Percentiles rank a stretch among this genome's conserved stretches.
Evolutionary conservation across 176 grass and related monocot species (phyloP).

Genomic region (Bothriochloa decipiens): DNA sequence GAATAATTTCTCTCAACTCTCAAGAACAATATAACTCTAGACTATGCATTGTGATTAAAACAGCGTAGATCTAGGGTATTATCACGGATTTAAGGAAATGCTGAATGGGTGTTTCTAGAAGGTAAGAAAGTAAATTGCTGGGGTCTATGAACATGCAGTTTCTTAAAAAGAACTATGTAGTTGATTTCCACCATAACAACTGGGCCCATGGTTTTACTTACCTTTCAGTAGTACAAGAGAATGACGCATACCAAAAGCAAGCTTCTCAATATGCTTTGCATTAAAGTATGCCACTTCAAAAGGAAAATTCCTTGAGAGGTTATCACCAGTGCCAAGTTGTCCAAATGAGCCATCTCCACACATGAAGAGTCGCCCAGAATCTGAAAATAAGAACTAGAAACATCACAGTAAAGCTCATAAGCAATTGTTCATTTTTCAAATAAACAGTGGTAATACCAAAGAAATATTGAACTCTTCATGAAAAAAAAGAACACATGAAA

Average conservation of each 20-base stretch:
- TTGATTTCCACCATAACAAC: not conserved
- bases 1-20: not conserved
- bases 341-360: slow-evolving; percentile 97
- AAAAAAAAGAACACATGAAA: not conserved
- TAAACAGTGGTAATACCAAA: slow-evolving; percentile 13
- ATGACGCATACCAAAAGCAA: slow-evolving; percentile 93
- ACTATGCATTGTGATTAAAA: not conserved
- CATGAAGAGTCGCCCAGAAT: slow-evolving; percentile 73
- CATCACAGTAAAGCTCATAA: slow-evolving; percentile 54
- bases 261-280: slow-evolving; percentile 69
- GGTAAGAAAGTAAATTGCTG: not conserved
- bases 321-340: slow-evolving; percentile 85
- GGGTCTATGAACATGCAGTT: not conserved
- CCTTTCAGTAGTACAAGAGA: slow-evolving; percentile 84
- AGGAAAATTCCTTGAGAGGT: slow-evolving; percentile 61
- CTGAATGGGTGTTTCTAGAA: not conserved
- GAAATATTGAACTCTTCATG: not conserved
- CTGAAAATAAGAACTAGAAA: slow-evolving; percentile 69
- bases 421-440: slow-evolving; percentile 33
- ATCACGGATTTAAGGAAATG: not conserved
- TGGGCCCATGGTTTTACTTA: slow-evolving; percentile 29
- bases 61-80: not conserved
- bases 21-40: not conserved
- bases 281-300: slow-evolving; percentile 67
- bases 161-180: not conserved